Base-by-base conservation (phyloP, 306 rosid genomes). In the Lablab purpureus region DNA sequence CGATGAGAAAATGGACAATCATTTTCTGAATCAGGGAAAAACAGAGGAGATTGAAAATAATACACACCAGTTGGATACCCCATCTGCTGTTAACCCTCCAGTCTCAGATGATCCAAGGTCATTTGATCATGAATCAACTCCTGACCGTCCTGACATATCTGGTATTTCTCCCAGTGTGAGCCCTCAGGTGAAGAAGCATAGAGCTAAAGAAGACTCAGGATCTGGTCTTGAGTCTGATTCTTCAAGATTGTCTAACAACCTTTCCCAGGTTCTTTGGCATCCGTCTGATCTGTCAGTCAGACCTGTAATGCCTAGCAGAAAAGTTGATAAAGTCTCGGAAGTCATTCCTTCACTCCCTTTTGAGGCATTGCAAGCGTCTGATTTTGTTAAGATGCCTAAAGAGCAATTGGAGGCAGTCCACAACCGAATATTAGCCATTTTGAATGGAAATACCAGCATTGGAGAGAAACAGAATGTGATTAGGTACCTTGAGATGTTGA, bases 301-400 rank as follows among this genome's bases (percentile, higher is more conserved):
- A 81, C 99, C 99, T 43, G 99, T 95, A 73, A 95, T 95, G 99
- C 99, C 98, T 3, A 89, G 90, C 85, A 86, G 96, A 87, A 95
- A 95, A 78, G 86, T 86, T 84, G 99, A 95, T 81, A 93, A 91
- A 93, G 46, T 69, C 51, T 85, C 77, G 13, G 99, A 93, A 64
- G 88, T 51, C 62, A 80, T 84, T 65, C 91, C 94, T 78, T 87
- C 97, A 59, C 98, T 93, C 76, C 98, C 98, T 76, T 95, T 93
- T 79, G 99, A 95, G 86, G 94, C 93, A 46, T 72, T 93, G 76
- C 91, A 84, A 68, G 90, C 90, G 32, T 79, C 94, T 80, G 99
- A 93, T 81, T 93, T 91, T 84, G 91, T 85, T 64, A 95, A 93
- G 88, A 80, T 89, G 88, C 84, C 97, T 30, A 92, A 91, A 85